Conservation (phyloP, 1,284 basidiomycete genomes). For the Pisolithus thermaeus region DNA sequence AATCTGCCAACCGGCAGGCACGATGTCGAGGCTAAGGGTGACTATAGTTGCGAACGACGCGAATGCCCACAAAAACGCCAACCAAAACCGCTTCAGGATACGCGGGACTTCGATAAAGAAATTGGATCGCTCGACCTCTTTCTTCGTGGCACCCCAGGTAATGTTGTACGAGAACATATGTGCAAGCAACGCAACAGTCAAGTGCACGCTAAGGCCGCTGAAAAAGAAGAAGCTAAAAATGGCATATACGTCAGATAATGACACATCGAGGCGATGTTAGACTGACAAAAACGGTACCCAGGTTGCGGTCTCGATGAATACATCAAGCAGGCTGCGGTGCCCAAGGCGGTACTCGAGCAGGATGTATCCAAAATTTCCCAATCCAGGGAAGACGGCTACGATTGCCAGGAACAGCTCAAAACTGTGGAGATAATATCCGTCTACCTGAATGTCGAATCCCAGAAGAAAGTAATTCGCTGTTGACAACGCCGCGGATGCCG, state of each 20-base stretch:
- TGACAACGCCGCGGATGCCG: slow-evolving; percentile 54
- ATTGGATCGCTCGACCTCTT: slow-evolving; percentile 40
- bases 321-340: slow-evolving; percentile 43
- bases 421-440: slow-evolving; percentile 60
- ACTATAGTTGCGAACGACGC: slow-evolving; percentile 35
- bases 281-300: slow-evolving; percentile 75
- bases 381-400: slow-evolving; percentile 64
- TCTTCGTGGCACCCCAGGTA: slow-evolving; percentile 35
- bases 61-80: slow-evolving; percentile 22
- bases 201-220: slow-evolving; percentile 35
- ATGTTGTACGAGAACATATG: slow-evolving; percentile 44
- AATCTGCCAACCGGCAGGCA: slow-evolving; percentile 42
- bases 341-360: slow-evolving; percentile 72
- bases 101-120: slow-evolving; percentile 45
- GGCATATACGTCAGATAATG: neutral
- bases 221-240: slow-evolving; percentile 37
- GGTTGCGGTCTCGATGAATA: slow-evolving; percentile 57
- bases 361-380: slow-evolving; percentile 65
- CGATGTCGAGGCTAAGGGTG: slow-evolving; percentile 33
- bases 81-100: slow-evolving; percentile 39
- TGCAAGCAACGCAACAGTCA: slow-evolving; percentile 34
- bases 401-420: slow-evolving; percentile 73
- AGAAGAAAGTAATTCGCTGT: slow-evolving; percentile 63
- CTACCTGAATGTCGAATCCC: slow-evolving; percentile 53
- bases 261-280: too few species aligned